Percentiles rank a stretch among this genome's conserved stretches.
phyloP scores from a whole-genome alignment of 306 rosid genomes.

The Glycyrrhiza uralensis region DNA sequence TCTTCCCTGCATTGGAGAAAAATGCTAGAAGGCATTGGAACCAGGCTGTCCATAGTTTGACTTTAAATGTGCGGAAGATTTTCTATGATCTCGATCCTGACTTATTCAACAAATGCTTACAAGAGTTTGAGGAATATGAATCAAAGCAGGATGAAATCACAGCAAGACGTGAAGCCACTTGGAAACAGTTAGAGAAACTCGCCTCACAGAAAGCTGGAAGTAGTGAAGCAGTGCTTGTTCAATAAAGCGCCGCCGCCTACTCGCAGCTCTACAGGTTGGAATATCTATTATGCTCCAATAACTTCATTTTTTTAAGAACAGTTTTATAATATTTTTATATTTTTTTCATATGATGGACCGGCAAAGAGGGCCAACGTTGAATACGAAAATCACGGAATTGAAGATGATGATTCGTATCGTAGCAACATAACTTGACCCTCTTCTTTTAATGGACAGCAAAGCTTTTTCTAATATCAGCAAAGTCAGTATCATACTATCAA shows the following conservation, averaged over 20 bases:
- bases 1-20: conserved; percentile 64
- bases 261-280: conserved; percentile 14
- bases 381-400: neutral
- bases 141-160: conserved; percentile 40
- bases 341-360: neutral
- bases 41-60: conserved; percentile 71
- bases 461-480: neutral
- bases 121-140: conserved; percentile 43
- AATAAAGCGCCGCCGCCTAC: conserved; percentile 14
- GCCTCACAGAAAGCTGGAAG: conserved; percentile 43
- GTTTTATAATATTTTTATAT: neutral
- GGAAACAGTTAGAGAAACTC: conserved; percentile 59
- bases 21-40: conserved; percentile 63
- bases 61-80: conserved; percentile 55
- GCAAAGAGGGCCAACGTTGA: neutral
- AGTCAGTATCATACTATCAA: no score
- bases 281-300: conserved; percentile 1
- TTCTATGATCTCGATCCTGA: conserved; percentile 60
- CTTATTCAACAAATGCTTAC: conserved; percentile 51
- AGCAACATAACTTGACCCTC: no score
- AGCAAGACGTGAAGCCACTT: conserved; percentile 42
- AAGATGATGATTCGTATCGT: no score
- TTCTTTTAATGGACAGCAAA: no score
- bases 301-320: neutral
- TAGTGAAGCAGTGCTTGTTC: conserved; percentile 36